Evolutionary conservation across 176 grass and related monocot genomes (phyloP).

Genomic region (Carex littledalei): DNA sequence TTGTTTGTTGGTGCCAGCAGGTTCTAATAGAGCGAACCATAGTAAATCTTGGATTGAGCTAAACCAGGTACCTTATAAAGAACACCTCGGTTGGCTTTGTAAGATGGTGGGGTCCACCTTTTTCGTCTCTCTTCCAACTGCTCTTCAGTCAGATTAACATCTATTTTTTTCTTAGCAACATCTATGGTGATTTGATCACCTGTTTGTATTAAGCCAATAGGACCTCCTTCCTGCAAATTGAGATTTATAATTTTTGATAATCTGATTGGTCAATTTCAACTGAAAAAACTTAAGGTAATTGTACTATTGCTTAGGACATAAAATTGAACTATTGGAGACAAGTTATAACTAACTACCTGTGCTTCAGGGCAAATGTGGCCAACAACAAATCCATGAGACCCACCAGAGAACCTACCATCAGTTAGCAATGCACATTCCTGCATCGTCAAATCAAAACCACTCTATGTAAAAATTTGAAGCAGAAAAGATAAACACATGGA

Average conservation of each 20-base stretch:
- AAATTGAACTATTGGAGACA: background rate
- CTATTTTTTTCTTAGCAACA: conserved; percentile 60
- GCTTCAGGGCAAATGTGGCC: conserved; percentile 97
- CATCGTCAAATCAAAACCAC: conserved; percentile 18
- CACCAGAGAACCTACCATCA: conserved; percentile 97
- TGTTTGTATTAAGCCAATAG: conserved; percentile 75
- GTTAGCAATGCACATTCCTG: conserved; percentile 92
- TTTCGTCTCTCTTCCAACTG: conserved; percentile 57
- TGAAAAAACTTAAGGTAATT: background rate
- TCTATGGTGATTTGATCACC: conserved; percentile 87
- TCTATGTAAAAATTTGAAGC: background rate
- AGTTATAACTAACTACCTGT: conserved; percentile 55
- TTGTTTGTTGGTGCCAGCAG: background rate
- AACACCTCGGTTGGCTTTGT: conserved; percentile 50
- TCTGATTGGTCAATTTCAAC: conserved; percentile 14
- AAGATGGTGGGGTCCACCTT: conserved; percentile 50
- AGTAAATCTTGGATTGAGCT: background rate
- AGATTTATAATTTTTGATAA: conserved; percentile 21
- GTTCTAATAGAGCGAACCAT: background rate
- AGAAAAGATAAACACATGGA: background rate
- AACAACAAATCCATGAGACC: conserved; percentile 97
- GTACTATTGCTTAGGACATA: conserved; percentile 14
- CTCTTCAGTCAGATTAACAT: conserved; percentile 54
- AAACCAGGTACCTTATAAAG: conserved; percentile 67
- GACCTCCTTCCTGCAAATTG: conserved; percentile 73